These are phyloP conservation scores for Orbilia quercus DNA, from an alignment of 2,329 filamentous ascomycete genomes.

Conservation along the genomic window DNA sequence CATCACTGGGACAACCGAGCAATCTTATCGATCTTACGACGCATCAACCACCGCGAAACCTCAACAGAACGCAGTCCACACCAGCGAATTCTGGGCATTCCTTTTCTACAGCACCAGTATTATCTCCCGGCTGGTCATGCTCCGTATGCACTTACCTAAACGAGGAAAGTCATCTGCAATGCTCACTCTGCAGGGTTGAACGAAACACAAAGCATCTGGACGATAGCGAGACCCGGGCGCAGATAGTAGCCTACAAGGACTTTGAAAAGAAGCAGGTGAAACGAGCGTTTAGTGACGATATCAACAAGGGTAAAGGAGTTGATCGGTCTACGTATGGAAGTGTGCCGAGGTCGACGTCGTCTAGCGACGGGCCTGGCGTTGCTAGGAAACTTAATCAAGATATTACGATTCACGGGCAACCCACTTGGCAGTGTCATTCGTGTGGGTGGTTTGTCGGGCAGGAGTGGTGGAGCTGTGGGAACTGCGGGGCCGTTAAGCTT, in stretches of 20 bases:
- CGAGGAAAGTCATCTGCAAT: conserved; percentile 52
- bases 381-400: conserved; percentile 17
- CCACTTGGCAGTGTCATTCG: conserved; percentile 48
- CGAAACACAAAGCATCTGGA: conserved; percentile 27
- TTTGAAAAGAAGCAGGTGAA: conserved; percentile 32
- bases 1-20: not conserved
- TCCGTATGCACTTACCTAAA: conserved; percentile 42
- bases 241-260: conserved; percentile 34
- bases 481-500: conserved; percentile 44
- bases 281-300: conserved; percentile 4
- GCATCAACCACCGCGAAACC: not conserved
- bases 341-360: not conserved
- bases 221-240: conserved; percentile 38
- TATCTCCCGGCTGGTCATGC: conserved; percentile 41
- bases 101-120: conserved; percentile 6
- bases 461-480: conserved; percentile 55
- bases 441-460: conserved; percentile 51
- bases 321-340: conserved; percentile 17
- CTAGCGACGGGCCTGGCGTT: not conserved
- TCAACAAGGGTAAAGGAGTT: conserved; percentile 29
- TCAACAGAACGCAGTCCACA: conserved; percentile 43
- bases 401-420: conserved; percentile 47
- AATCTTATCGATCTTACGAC: conserved; percentile 7
- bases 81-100: conserved; percentile 29
- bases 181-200: conserved; percentile 33